Base-by-base conservation (phyloP, 2,329 filamentous ascomycete genomes). In the Ustulina deusta region DNA sequence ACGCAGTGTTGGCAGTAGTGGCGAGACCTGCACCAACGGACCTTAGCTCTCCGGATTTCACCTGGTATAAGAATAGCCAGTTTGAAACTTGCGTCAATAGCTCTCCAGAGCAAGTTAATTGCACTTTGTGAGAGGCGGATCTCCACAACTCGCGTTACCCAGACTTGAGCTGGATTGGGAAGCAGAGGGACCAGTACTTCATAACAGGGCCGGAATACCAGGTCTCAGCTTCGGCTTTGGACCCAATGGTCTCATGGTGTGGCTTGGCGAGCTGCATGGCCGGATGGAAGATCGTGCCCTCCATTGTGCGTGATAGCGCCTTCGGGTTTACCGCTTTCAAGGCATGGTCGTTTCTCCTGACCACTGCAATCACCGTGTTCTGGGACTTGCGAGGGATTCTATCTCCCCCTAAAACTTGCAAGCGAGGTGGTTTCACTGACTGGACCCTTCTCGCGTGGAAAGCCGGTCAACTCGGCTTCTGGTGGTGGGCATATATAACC, bases 1-100 rank as follows among this genome's bases (percentile, higher is more conserved):
- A 44, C 42, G 6, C 15, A 44, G 42, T 44, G 42, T 44, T 44
- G 42, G 42, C 42, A 44, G 42, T 44, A 44, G 42, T 44, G 42
- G 42, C 42, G 42, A 44, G 42, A 22, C 42, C 42, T 44, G 17
- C 42, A 44, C 1, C 42, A 44, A 44, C n/a, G 2, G 42, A 44
- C n/a, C 2, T 44, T 44, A 44, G 20, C 42, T 44, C 42, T 44
- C 42, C n/a, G 17, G 42, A 20, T 44, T 44, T 44, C 42, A 44
- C 42, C 42, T 44, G 17, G 42, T 44, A 44, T 44, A 44, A 44
- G n/a, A 44, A 44, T 44, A 44, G 42, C 42, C 42, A 44, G 42
- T 44, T 44, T 44, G 42, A 44, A 44, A 44, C 42, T 44, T 44
- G 42, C 42, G 42, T 44, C 42, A 44, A 44, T 44, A 44, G 42